phyloP scores from a whole-genome alignment of 129 eudicot species.

The Artemisia annua region DNA sequence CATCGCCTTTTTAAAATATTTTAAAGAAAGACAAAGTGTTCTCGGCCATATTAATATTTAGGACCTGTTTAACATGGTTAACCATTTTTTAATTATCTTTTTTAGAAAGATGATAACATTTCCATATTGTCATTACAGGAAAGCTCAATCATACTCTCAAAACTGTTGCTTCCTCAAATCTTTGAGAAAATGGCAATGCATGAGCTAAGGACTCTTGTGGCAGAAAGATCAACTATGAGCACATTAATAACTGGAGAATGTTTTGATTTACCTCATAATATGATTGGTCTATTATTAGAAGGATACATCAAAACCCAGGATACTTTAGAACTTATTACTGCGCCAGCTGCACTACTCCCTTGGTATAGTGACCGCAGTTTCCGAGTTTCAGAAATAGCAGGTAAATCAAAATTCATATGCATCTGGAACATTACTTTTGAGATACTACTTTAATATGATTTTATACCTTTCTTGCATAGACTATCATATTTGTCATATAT shows the following conservation, averaged over 20 bases:
- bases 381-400: constrained; percentile 52
- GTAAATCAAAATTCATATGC: constrained; percentile 30
- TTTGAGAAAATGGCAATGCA: constrained; percentile 85
- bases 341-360: constrained; percentile 70
- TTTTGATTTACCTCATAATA: constrained; percentile 68
- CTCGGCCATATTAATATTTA: too few relatives aligned
- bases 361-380: constrained; percentile 52
- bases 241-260: constrained; percentile 69
- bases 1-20: too few relatives aligned
- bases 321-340: constrained; percentile 61
- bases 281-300: constrained; percentile 72
- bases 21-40: too few relatives aligned
- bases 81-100: background rate
- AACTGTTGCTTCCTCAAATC: constrained; percentile 77
- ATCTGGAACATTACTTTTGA: background rate
- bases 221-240: constrained; percentile 74
- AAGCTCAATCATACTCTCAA: constrained; percentile 71
- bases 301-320: constrained; percentile 71
- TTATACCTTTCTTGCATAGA: background rate
- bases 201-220: constrained; percentile 70
- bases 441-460: background rate
- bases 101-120: background rate
- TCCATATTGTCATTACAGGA: constrained; percentile 48
- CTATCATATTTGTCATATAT: too few relatives aligned
- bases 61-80: too few relatives aligned